phyloP scores from a whole-genome alignment of 805 yeast species.

The Suhomyces canberraensis region DNA sequence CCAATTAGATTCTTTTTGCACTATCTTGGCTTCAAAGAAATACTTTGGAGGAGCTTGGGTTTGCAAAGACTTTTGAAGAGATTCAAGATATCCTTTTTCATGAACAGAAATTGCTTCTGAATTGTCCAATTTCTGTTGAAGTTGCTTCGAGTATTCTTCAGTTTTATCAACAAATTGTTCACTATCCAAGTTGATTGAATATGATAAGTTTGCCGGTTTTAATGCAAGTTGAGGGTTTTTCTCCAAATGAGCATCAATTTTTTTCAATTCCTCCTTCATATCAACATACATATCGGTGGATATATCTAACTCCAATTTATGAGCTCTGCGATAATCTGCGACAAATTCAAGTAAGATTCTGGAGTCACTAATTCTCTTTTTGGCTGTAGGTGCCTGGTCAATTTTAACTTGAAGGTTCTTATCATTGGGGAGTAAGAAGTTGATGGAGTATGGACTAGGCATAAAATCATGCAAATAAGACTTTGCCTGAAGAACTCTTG shows the following conservation, averaged over 20 bases:
- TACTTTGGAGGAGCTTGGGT: slow-evolving; percentile 22
- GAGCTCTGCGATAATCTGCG: background rate
- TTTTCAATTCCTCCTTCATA: slow-evolving; percentile 12
- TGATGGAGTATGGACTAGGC: slow-evolving; percentile 35
- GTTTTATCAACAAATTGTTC: slow-evolving; percentile 25
- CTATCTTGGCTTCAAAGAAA: slow-evolving; percentile 23
- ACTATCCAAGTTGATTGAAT: slow-evolving; percentile 12
- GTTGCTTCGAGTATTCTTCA: slow-evolving; percentile 1
- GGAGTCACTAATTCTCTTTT: slow-evolving; percentile 8
- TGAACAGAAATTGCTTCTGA: background rate
- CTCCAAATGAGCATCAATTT: slow-evolving; percentile 4
- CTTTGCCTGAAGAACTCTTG: slow-evolving; percentile 31
- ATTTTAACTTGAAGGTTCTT: slow-evolving; percentile 13
- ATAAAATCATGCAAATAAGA: slow-evolving; percentile 42
- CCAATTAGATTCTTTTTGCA: slow-evolving; percentile 10
- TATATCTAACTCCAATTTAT: slow-evolving; percentile 1
- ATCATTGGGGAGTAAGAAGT: slow-evolving; percentile 24
- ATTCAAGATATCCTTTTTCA: background rate
- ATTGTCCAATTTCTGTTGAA: background rate
- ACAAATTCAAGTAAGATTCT: slow-evolving; percentile 7
- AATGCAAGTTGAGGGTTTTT: background rate
- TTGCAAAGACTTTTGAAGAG: background rate
- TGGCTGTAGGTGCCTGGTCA: slow-evolving; percentile 13
- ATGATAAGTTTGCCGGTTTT: background rate
- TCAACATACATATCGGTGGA: slow-evolving; percentile 11